Evolutionary conservation across 495 filamentous ascomycete genomes (phyloP), one percentile per base, ranked within the genome.

Genomic region (Hamigera avellanea): DNA sequence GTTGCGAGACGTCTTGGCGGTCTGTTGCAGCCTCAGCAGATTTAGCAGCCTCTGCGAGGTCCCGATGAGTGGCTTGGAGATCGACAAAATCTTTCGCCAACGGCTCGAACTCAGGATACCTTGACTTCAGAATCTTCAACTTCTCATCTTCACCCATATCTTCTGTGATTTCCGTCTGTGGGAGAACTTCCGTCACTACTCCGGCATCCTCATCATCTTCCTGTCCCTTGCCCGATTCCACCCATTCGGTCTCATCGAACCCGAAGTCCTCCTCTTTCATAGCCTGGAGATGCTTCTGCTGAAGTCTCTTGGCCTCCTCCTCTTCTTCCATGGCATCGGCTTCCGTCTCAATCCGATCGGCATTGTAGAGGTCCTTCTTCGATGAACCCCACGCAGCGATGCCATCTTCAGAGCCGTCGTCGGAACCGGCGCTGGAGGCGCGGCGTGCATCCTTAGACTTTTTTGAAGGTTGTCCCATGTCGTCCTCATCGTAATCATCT

Each of bases 321-420:
- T 96, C 93, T 65, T 98, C 91, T 45, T 87, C 87, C 38, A 91
- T 54, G 1, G 89, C 88, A 67, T 93, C 89, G 35, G 78, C 77
- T 55, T 95, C 89, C 5, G 85, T 95, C 56, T 93, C 83, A 37
- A 91, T 93, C 14, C 72, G 69, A 49, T 93, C 86, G 23, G 84
- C 83, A 64, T 93, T 70, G 58, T 98, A 98, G 56, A 95, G 89
- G 41, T 93, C 86, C 41, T 81, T 82, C 50, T 75, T 91, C 2
- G 85, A 86, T 2, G 78, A 72, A 26, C 91, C 93, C 85, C 85
- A 91, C 49, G 75, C 91, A 19, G 75, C 75, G 40, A 79, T 73
- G n/a, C 78, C 76, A 5, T 81, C 80, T 41, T 86, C 81, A 8
- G 80, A 81, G 12, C 80, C 79, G 6, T 73, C 66, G 0, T 59